Evolutionary conservation across 768 basidiomycete species (phyloP).

Genomic region (Leucosporidium scottii): DNA sequence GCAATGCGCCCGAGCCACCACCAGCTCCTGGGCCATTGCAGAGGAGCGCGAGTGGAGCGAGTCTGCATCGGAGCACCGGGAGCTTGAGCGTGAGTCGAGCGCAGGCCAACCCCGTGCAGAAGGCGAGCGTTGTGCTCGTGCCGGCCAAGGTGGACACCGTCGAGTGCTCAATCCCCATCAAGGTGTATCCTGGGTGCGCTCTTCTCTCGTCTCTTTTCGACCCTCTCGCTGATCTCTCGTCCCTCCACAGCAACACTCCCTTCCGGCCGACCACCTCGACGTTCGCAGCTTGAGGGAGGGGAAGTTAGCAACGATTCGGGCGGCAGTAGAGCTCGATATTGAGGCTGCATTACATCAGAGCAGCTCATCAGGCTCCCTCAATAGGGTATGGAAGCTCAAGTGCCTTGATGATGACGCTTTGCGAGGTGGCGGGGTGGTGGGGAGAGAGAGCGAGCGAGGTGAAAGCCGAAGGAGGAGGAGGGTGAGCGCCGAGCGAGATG

Average conservation of each 20-base stretch:
- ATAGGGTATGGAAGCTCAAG: too few species aligned
- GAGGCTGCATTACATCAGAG: too few species aligned
- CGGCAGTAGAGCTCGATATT: too few species aligned
- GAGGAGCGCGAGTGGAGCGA: constrained; percentile 20
- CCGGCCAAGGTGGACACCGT: constrained; percentile 69
- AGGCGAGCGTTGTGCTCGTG: constrained; percentile 32
- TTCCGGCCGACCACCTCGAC: constrained; percentile 26
- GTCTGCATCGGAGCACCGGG: constrained; percentile 5
- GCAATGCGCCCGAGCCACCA: constrained; percentile 14
- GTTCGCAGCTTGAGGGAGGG: constrained; percentile 20
- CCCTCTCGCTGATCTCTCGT: background rate
- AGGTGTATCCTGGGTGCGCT: constrained; percentile 63
- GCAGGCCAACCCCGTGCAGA: constrained; percentile 44
- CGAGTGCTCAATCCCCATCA: constrained; percentile 86
- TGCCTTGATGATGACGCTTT: too few species aligned
- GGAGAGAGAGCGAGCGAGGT: too few species aligned
- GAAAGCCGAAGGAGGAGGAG: too few species aligned
- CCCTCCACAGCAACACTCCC: constrained; percentile 21
- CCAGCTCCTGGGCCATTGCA: constrained; percentile 26
- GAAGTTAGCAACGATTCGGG: background rate
- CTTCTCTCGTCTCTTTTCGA: background rate
- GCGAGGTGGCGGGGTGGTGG: too few species aligned
- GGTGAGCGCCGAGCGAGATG: too few species aligned
- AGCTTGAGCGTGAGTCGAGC: constrained; percentile 33
- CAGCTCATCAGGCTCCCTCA: too few species aligned